Evolutionary conservation across 1,284 basidiomycete species (phyloP).

Genomic region (Ustilago nuda): DNA sequence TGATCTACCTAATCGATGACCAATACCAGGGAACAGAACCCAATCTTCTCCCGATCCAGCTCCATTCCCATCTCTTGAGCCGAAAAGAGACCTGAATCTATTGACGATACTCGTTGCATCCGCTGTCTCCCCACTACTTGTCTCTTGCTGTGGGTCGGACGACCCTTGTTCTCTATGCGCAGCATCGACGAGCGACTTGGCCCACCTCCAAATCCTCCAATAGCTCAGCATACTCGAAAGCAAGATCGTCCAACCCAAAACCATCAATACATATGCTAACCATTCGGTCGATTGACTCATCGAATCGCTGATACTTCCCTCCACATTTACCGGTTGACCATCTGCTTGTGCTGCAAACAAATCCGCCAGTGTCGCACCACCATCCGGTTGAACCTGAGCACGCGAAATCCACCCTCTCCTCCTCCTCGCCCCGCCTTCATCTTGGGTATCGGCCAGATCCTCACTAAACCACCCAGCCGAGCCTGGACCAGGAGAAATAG

Average conservation of each 20-base stretch:
- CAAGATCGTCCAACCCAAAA: conserved; percentile 85
- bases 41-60: conserved; percentile 56
- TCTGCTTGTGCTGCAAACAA: conserved; percentile 68
- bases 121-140: neutral
- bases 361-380: conserved; percentile 53
- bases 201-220: conserved; percentile 71
- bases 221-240: conserved; percentile 80
- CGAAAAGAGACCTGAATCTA: conserved; percentile 34
- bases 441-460: conserved; percentile 8
- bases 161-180: conserved; percentile 50
- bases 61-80: conserved; percentile 9
- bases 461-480: conserved; percentile 63
- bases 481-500: conserved; percentile 36
- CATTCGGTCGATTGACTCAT: conserved; percentile 76
- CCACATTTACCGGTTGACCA: conserved; percentile 65
- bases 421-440: conserved; percentile 9
- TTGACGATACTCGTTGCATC: conserved; percentile 46
- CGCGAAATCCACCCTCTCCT: conserved; percentile 26
- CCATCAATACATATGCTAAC: conserved; percentile 91
- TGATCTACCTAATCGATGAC: conserved; percentile 24
- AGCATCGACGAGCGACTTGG: conserved; percentile 57
- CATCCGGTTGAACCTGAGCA: conserved; percentile 21
- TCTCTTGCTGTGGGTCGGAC: conserved; percentile 6
- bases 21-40: conserved; percentile 60
- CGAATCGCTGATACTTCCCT: conserved; percentile 69